A percentile compares a stretch with the other conserved stretches of the same genome.
These are phyloP conservation scores for Aotearoamyces nothofagi DNA, from an alignment of 2,329 filamentous ascomycete genomes.

Conservation along the genomic window DNA sequence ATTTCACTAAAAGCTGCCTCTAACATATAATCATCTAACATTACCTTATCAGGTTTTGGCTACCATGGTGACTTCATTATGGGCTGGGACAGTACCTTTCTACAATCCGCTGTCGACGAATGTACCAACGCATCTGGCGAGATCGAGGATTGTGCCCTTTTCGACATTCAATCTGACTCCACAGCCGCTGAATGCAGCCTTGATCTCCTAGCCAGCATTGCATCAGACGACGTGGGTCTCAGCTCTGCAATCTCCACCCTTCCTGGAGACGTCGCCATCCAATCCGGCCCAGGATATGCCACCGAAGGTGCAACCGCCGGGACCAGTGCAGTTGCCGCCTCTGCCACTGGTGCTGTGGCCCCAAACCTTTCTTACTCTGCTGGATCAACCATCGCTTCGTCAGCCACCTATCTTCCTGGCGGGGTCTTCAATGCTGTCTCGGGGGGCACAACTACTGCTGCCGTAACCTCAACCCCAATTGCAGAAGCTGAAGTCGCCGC, in stretches of 20 bases:
- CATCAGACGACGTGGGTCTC: constrained; percentile 43
- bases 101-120: constrained; percentile 55
- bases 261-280: constrained; percentile 45
- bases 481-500: constrained; percentile 7
- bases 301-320: constrained; percentile 4
- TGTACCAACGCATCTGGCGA: constrained; percentile 60
- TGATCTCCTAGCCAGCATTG: constrained; percentile 32
- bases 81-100: constrained; percentile 57
- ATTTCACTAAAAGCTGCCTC: too few species aligned
- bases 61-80: constrained; percentile 72
- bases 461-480: constrained; percentile 9
- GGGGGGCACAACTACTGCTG: constrained; percentile 4
- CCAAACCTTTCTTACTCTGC: constrained; percentile 17
- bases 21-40: too few species aligned
- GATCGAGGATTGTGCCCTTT: constrained; percentile 61
- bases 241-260: constrained; percentile 38
- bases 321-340: constrained; percentile 5
- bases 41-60: constrained; percentile 48
- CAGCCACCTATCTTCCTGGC: constrained; percentile 13
- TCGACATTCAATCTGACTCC: constrained; percentile 47
- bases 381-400: constrained; percentile 8
- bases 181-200: constrained; percentile 45
- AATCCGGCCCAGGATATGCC: constrained; percentile 26
- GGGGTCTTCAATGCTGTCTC: constrained; percentile 17
- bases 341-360: constrained; percentile 9